phyloP scores from a whole-genome alignment of 257 asterid species.

The Penstemon barbatus region DNA sequence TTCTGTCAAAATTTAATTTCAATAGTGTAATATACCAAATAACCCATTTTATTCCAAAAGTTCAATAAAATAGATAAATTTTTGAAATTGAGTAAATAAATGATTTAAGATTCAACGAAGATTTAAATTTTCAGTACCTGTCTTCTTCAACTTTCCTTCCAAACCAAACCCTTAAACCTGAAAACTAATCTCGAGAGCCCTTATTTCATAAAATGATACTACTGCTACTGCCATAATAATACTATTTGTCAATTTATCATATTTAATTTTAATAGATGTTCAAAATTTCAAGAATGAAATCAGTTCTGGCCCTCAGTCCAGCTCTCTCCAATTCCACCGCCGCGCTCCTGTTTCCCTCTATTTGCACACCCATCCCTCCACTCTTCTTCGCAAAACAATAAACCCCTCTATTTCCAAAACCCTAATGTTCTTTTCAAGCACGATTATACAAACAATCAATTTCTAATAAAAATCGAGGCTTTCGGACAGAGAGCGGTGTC shows the following conservation, averaged over 20 bases:
- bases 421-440: conserved; percentile 20
- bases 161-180: conserved; percentile 35
- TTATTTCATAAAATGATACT: neutral
- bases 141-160: conserved; percentile 29
- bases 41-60: too few species aligned
- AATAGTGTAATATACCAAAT: too few species aligned
- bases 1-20: too few species aligned
- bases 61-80: too few species aligned
- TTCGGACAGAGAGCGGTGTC: conserved; percentile 3
- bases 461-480: conserved; percentile 36
- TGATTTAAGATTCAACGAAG: too few species aligned
- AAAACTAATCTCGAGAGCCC: neutral
- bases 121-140: neutral
- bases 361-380: conserved; percentile 34
- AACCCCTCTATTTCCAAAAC: conserved; percentile 18
- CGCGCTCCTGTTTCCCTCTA: conserved; percentile 32
- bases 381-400: conserved; percentile 27
- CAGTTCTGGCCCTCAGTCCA: conserved; percentile 39
- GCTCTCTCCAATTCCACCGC: conserved; percentile 41
- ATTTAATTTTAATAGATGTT: conserved; percentile 36
- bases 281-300: conserved; percentile 50
- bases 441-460: conserved; percentile 32
- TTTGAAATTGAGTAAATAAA: too few species aligned
- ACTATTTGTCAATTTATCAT: too few species aligned
- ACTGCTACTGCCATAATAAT: too few species aligned